A percentile compares a stretch with the other conserved stretches of the same genome.
Evolutionary conservation across 495 filamentous ascomycete species (phyloP).

Genomic region (Podospora pseudocomata): DNA sequence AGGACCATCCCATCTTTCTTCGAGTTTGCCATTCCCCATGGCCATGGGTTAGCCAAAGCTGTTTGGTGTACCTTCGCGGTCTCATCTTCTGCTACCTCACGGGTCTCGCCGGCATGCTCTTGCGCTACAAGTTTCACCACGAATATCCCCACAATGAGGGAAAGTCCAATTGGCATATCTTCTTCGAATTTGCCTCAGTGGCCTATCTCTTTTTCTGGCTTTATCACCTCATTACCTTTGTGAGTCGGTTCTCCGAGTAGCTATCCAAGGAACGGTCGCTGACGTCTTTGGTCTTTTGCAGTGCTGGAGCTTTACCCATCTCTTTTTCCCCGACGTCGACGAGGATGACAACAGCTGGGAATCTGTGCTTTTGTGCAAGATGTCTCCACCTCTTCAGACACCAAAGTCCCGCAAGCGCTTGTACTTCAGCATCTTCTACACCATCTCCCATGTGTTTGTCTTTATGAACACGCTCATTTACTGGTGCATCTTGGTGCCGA

Average conservation of each 20-base stretch:
- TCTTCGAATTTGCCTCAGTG: constrained; percentile 49
- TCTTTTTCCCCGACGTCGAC: constrained; percentile 39
- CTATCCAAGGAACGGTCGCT: background rate
- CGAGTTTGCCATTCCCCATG: constrained; percentile 53
- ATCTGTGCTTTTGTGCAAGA: constrained; percentile 27
- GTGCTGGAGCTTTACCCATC: constrained; percentile 50
- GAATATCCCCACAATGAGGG: constrained; percentile 21
- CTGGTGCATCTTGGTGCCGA: constrained; percentile 44
- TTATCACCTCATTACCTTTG: constrained; percentile 44
- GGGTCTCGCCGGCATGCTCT: constrained; percentile 35
- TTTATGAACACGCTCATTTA: constrained; percentile 46
- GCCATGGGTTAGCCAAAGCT: constrained; percentile 40
- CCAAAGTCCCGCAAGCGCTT: constrained; percentile 34
- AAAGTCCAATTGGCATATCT: constrained; percentile 35
- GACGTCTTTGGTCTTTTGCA: background rate
- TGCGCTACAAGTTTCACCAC: constrained; percentile 39
- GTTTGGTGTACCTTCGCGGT: constrained; percentile 39
- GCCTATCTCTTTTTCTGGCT: constrained; percentile 39
- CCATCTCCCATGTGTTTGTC: constrained; percentile 39
- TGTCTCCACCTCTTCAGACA: constrained; percentile 39
- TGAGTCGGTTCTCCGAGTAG: constrained; percentile 23
- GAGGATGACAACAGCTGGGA: constrained; percentile 29
- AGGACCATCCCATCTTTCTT: constrained; percentile 44
- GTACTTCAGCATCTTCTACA: constrained; percentile 51
- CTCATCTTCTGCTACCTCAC: constrained; percentile 45